Base-by-base conservation (phyloP, 176 grass and related monocot species). In the Guadua angustifolia region DNA sequence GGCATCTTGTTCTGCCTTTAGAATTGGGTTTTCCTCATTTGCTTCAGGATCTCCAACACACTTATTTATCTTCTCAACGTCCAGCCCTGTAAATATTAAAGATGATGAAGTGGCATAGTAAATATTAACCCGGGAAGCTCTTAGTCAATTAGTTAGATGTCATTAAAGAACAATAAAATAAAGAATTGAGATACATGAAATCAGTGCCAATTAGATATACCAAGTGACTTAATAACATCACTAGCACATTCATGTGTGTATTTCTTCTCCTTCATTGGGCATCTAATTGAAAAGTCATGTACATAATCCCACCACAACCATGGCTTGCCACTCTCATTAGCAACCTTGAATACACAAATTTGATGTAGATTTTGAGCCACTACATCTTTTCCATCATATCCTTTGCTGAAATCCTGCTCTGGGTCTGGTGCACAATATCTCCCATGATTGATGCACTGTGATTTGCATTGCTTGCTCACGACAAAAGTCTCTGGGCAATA, bases 301-400 rank as follows among this genome's bases (percentile, higher is more conserved):
- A 92, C 94, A 90, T 94, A 97, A 84, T 97, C 94, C 94, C 94
- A 97, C 94, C 94, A 97, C 66, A 97, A 65, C 94, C 94, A 97
- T 74, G 94, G 94, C 78, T 92, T 97, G 50, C 71, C 84, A 80
- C 52, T 97, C 21, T 94, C 92, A 86, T 94, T 94, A 73, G 94
- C 92, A 73, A 92, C 57, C 75, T 88, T 94, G 86, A 94, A 97
- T 49, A 86, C 87, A 74, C 94, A 97, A 73, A 94, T 73, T 79
- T 97, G 92, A 82, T 87, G 86, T 43, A 97, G 60, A 78, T 97
- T 97, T 69, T 94, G 91, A 71, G 92, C 46, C 71, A 97, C 94
- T 4, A 97, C 94, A 76, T 97, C 85, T 78, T 58, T 94, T 74
- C 94, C 94, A 92, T 94, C 92, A 86, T 97, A 97, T 46, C 94